Evolutionary conservation across 2,329 filamentous ascomycete genomes (phyloP), one percentile per base, ranked within the genome.

Genomic region (Colletotrichum musae): DNA sequence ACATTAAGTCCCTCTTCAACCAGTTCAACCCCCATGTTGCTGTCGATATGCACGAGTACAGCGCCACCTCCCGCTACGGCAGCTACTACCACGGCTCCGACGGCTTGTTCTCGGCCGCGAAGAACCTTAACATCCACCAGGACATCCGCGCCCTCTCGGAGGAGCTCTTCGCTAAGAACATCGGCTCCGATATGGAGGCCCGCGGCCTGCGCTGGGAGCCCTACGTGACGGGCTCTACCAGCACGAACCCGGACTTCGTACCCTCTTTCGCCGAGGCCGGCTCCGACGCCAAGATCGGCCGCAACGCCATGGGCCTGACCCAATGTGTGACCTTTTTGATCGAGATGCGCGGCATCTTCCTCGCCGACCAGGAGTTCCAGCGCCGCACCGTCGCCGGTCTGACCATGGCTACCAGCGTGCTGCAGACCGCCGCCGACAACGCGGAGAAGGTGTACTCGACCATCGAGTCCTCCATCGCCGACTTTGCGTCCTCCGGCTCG

Each of bases 11-110:
- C n/a, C 63, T 79, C 0, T 72, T 78, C 6, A 73, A 59, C 13
- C 70, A 76, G 16, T 79, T 76, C 59, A 66, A 57, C 10, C 77
- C 78, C 0, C 77, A 80, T 26, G 71, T 79, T 43, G 75, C 74
- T 1, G 71, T 79, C 15, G 78, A 79, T 18, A 76, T 77, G 74
- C 78, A 79, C 41, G 78, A 79, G 52, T 79, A 78, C 48, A 68
- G 71, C 3, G 75, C 77, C 0, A 48, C 67, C 2, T 32, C 56
- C 10, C 67, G 67, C 45, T 70, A 67, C 51, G 66, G 69, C 21
- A 70, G 52, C 56, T 72, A 71, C 65, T 64, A 72, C 15, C 70
- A 70, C 32, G 76, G 71, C 4, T 62, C 75, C 1, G 77, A 79
- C 51, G 77, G 75, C 0, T 72, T 78, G 1, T 80, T 77, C 67